Percentiles rank a stretch among this genome's conserved stretches.
These are phyloP conservation scores for Tolypocladium tundrense DNA, from an alignment of 2,329 filamentous ascomycete species.

Conservation along the genomic window DNA sequence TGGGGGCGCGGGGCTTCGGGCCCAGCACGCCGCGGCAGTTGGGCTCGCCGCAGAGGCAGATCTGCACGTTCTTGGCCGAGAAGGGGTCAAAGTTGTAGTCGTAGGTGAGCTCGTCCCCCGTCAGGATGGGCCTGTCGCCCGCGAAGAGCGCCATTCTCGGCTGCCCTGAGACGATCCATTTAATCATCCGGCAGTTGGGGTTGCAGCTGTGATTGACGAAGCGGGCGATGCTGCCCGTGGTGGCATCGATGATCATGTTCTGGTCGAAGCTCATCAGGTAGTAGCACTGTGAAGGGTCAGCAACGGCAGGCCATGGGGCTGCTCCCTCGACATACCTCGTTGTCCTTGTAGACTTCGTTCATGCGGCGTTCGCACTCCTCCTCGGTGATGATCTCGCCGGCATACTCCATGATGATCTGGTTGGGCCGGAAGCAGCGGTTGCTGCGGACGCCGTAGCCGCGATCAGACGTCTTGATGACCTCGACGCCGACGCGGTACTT, in stretches of 20 bases:
- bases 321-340: constrained; percentile 54
- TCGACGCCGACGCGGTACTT: constrained; percentile 91
- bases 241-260: constrained; percentile 97
- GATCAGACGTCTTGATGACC: constrained; percentile 80
- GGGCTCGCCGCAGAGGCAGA: constrained; percentile 50
- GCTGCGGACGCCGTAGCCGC: constrained; percentile 84
- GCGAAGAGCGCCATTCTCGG: constrained; percentile 96
- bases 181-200: constrained; percentile 96
- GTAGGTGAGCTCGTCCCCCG: constrained; percentile 92
- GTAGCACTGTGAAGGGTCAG: constrained; percentile 56
- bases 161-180: constrained; percentile 89
- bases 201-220: constrained; percentile 98
- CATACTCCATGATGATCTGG: constrained; percentile 98
- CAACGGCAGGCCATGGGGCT: neutral
- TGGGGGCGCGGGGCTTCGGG: constrained; percentile 45
- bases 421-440: constrained; percentile 79
- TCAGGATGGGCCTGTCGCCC: constrained; percentile 80
- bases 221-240: constrained; percentile 86
- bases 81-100: constrained; percentile 71
- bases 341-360: constrained; percentile 88
- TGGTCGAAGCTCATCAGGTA: constrained; percentile 98
- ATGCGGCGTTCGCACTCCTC: constrained; percentile 88
- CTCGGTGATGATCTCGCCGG: constrained; percentile 93
- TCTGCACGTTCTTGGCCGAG: constrained; percentile 58
- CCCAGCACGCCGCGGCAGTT: constrained; percentile 57